Evolutionary conservation across 2,329 filamentous ascomycete species (phyloP).

Genomic region (Diplodia seriata): DNA sequence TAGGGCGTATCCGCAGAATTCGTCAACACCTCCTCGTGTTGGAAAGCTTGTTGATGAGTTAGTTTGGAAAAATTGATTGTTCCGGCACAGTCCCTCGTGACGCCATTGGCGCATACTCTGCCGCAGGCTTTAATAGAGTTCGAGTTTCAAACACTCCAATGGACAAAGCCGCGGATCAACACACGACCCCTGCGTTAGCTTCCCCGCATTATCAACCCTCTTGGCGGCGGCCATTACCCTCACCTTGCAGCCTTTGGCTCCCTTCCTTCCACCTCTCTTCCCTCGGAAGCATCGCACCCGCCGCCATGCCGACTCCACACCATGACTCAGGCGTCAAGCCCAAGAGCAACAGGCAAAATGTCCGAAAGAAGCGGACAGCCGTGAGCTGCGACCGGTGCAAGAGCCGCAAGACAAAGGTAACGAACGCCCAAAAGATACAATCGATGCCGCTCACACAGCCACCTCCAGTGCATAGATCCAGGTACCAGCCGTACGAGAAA

Average conservation of each 20-base stretch:
- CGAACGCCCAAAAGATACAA: background rate
- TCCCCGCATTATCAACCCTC: slow-evolving; percentile 15
- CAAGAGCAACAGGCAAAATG: slow-evolving; percentile 8
- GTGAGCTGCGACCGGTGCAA: slow-evolving; percentile 47
- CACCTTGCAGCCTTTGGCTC: background rate
- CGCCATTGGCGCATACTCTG: too few relatives aligned
- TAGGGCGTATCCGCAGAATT: too few relatives aligned
- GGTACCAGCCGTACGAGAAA: slow-evolving; percentile 37
- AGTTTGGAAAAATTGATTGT: too few relatives aligned
- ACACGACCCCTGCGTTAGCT: slow-evolving; percentile 15
- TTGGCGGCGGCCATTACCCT: background rate
- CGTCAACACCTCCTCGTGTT: too few relatives aligned
- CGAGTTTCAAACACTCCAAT: background rate
- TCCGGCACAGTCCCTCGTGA: too few relatives aligned
- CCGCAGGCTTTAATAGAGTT: background rate
- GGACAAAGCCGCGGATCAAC: slow-evolving; percentile 11
- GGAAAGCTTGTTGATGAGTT: too few relatives aligned
- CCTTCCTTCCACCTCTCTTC: background rate
- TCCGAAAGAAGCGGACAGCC: slow-evolving; percentile 17
- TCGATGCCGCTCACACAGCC: slow-evolving; percentile 39
- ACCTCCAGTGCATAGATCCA: slow-evolving; percentile 49
- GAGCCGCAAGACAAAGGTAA: slow-evolving; percentile 48
- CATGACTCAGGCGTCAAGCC: background rate
- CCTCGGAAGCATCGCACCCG: slow-evolving; percentile 8
- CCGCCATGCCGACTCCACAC: slow-evolving; percentile 12